Base-by-base conservation (phyloP, 768 basidiomycete species). In the Leccinum subtestaceum region DNA sequence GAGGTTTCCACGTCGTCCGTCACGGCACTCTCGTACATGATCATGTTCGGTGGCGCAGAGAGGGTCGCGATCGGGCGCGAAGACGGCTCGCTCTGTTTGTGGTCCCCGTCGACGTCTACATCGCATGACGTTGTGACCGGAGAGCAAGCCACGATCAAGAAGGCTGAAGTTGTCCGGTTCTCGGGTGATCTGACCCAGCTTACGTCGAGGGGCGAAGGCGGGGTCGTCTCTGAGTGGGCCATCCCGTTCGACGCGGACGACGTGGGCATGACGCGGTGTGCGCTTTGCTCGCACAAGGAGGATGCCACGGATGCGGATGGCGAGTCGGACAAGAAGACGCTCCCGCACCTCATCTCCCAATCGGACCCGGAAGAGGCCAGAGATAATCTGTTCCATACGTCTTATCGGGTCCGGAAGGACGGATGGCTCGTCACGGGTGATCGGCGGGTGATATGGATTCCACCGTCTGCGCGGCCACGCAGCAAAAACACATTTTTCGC, bases 341-440 rank as follows among this genome's bases (percentile, higher is more conserved):
- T 45, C 8, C 52, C 61, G 3, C 61, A 57, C n/a, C 55, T 65
- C 10, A 21, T 61, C n/a, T 56, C 58, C 7, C 52, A 31, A 17
- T 52, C 56, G 1, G 63, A 65, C 36, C 60, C 60, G 0, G 60
- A 53, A 1, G 64, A 65, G 29, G 46, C 23, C 6, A 6, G 49
- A 25, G 63, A 65, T 36, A 10, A 23, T 13, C 38, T 46, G 21
- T 53, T 61, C 4, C 56, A 51, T 23, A 65, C 60, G 17, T 5
- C 63, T 0, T 65, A 59, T 31, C 60, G 56, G n/a, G 51, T 65
- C 8, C 65, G 56, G 2, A 65, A 63, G 54, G 66, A 65, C 3
- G 66, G 66, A 3, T 68, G 63, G 66, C 63, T 67, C 15, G 60
- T 60, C 52, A 29, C 59, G 1, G 65, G 62, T 5, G 57, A 68